phyloP scores from a whole-genome alignment of 805 yeast genomes.

The Saccharomyces jurei region DNA sequence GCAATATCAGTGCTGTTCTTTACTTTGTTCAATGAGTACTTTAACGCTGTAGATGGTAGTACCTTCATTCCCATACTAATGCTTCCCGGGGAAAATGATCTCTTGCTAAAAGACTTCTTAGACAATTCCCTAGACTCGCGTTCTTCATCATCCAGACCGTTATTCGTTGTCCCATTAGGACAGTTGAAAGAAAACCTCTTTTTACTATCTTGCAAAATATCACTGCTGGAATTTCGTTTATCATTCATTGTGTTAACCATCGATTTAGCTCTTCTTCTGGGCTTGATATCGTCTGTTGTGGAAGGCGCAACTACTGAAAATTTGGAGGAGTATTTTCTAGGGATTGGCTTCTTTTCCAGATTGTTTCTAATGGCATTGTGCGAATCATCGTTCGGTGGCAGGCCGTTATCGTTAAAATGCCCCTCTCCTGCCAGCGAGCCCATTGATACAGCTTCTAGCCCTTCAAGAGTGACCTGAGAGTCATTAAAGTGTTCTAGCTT shows the following conservation, averaged over 20 bases:
- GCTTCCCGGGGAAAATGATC: conserved; percentile 24
- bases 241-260: not conserved
- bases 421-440: not conserved
- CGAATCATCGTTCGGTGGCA: not conserved
- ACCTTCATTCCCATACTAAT: conserved; percentile 18
- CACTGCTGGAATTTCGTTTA: not conserved
- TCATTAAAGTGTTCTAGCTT: not conserved
- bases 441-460: not conserved
- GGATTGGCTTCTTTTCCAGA: not conserved
- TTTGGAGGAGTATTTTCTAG: not conserved
- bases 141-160: conserved; percentile 5
- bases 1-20: conserved; percentile 7
- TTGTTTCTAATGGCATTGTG: not conserved
- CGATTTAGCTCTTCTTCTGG: not conserved
- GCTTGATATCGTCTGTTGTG: not conserved
- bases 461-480: not conserved
- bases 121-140: conserved; percentile 24
- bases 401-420: not conserved
- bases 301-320: not conserved
- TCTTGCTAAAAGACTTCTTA: conserved; percentile 18
- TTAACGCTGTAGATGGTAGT: conserved; percentile 8
- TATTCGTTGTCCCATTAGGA: not conserved
- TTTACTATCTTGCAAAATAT: not conserved
- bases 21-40: conserved; percentile 10
- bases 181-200: not conserved